Base-by-base conservation (phyloP, 2,329 filamentous ascomycete genomes). In the Pseudocercospora vitis region DNA sequence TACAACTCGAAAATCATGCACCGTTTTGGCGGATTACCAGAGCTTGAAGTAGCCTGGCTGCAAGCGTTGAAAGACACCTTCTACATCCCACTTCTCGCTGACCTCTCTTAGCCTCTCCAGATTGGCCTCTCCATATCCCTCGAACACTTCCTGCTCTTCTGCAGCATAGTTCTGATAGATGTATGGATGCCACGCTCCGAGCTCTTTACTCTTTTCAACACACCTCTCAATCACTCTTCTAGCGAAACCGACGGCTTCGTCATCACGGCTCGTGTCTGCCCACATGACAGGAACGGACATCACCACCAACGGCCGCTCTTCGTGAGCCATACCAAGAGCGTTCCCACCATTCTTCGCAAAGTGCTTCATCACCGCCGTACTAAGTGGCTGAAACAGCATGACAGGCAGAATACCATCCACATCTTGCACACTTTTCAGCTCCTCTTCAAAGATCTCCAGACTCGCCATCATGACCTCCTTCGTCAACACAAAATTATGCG, bases 151-250 rank as follows among this genome's bases (percentile, higher is more conserved):
- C 46, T 56, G 54, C 26, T 45, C 42, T 23, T 28, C 14, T n/a
- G 51, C 54, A 7, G 52, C 58, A 37, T 60, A 60, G 28, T 60
- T 60, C 52, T 50, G 29, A 46, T 60, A 60, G 9, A 58, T 52
- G 26, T 50, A 60, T 16, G n/a, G 14, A 42, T 57, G 31, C 12
- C n/a, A 46, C 9, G 45, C 37, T 7, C 48, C 40, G 12, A 51
- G n/a, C 32, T 52, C 37, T 23, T 32, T 28, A 35, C 40, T 28
- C 44, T 37, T 28, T 6, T 32, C 16, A 48, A 42, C 23, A 28
- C 37, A 33, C 33, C 29, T 39, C 7, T 53, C 47, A 1, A 57
- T 33, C 9, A 46, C 28, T 18, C 31, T 42, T 29, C 48, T 29
- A 11, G 16, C 32, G 16, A 50, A 50, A n/a, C n/a, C 33, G 11